Percentiles rank a stretch among this genome's conserved stretches.
Evolutionary conservation across 164 flowering plant genomes (phyloP).

Genomic region (Vitis labrusca): DNA sequence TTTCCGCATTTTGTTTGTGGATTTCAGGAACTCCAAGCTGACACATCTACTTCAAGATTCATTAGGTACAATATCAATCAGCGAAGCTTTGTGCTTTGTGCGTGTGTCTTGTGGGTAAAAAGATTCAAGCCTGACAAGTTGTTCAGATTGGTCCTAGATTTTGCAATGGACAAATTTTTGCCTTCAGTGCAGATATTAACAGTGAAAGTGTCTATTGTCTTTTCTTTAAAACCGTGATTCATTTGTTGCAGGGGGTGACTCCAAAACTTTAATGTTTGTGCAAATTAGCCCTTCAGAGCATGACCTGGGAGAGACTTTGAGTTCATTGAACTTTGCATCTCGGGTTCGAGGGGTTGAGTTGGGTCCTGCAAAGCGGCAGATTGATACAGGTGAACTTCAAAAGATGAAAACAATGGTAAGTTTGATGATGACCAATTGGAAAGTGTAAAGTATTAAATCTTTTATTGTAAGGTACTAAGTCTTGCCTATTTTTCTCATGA

Average conservation of each 20-base stretch:
- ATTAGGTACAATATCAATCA: slow-evolving; percentile 41
- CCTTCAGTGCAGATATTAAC: too few species aligned
- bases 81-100: too few species aligned
- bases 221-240: neutral
- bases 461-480: too few species aligned
- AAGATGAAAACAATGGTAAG: slow-evolving; percentile 71
- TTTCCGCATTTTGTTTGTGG: neutral
- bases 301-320: slow-evolving; percentile 78
- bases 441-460: too few species aligned
- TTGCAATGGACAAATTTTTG: too few species aligned
- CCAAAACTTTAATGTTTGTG: slow-evolving; percentile 88
- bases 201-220: too few species aligned
- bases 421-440: neutral
- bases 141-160: too few species aligned
- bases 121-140: neutral
- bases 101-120: neutral
- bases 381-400: slow-evolving; percentile 73
- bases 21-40: slow-evolving; percentile 81
- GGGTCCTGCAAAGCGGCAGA: slow-evolving; percentile 79
- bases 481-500: neutral
- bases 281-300: slow-evolving; percentile 88
- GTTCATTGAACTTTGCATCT: slow-evolving; percentile 86
- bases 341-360: slow-evolving; percentile 85
- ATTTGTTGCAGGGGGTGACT: slow-evolving; percentile 70
- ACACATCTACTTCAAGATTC: slow-evolving; percentile 94